phyloP scores from a whole-genome alignment of 805 yeast genomes.

The Diddensiella transvaalensis region DNA sequence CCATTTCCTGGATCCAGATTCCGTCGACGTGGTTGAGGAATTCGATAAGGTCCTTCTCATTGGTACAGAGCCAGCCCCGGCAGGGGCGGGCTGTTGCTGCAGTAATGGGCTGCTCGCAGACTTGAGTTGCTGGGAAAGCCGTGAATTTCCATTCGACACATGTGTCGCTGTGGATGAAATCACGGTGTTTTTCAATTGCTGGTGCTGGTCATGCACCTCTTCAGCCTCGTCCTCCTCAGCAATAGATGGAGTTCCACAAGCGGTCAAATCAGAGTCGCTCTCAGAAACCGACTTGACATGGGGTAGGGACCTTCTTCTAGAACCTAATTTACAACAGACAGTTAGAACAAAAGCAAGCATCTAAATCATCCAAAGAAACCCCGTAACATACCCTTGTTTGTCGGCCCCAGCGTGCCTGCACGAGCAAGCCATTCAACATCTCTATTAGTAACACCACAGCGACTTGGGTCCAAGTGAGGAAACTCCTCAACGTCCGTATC shows the following conservation, averaged over 20 bases:
- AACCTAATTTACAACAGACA: too few species aligned
- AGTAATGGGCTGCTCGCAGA: background rate
- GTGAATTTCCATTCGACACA: background rate
- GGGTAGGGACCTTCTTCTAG: background rate
- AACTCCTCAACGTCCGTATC: background rate
- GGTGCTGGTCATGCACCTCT: background rate
- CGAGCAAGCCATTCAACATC: slow-evolving; percentile 79
- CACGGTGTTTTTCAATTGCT: background rate
- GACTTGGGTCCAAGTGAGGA: slow-evolving; percentile 9
- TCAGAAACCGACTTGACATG: background rate
- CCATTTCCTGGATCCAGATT: slow-evolving; percentile 1
- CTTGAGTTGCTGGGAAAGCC: background rate
- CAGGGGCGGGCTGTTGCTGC: background rate
- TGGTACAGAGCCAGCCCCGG: too few species aligned
- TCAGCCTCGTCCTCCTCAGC: background rate
- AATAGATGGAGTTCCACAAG: background rate
- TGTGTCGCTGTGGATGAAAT: too few species aligned
- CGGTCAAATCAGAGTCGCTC: background rate
- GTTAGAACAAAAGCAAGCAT: too few species aligned
- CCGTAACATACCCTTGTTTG: slow-evolving; percentile 19
- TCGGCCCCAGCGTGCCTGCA: slow-evolving; percentile 5
- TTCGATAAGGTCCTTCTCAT: background rate
- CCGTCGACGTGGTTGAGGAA: background rate
- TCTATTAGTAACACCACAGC: slow-evolving; percentile 57
- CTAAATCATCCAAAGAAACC: too few species aligned